Evolutionary conservation across 169 alveolate species (phyloP).

Genomic region (Plasmodium ovale): DNA sequence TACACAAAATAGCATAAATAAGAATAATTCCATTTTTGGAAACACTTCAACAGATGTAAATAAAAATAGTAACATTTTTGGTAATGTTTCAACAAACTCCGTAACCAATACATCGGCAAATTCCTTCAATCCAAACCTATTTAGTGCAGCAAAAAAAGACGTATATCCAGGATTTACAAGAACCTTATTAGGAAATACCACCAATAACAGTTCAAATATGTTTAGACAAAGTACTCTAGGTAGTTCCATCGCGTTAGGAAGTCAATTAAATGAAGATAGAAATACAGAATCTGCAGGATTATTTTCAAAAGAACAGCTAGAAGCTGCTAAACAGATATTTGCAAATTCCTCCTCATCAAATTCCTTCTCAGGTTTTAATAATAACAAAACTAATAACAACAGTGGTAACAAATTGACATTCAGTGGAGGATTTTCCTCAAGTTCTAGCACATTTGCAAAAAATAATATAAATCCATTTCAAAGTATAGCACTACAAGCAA

Average conservation of each 20-base stretch:
- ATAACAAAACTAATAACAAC: conserved; percentile 8
- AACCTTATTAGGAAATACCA: conserved; percentile 34
- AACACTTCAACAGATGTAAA: conserved; percentile 27
- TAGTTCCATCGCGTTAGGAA: conserved; percentile 74
- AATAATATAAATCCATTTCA: conserved; percentile 72
- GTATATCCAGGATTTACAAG: conserved; percentile 69
- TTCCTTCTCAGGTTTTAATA: conserved; percentile 9
- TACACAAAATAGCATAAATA: conserved; percentile 19
- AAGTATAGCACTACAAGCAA: conserved; percentile 66
- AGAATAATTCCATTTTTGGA: conserved; percentile 42
- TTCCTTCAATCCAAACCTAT: conserved; percentile 58
- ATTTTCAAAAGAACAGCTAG: conserved; percentile 73
- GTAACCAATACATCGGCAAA: conserved; percentile 20
- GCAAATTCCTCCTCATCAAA: conserved; percentile 67
- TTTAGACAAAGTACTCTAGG: conserved; percentile 72
- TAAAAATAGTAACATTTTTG: conserved; percentile 52
- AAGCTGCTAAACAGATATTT: conserved; percentile 73
- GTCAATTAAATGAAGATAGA: conserved; percentile 68
- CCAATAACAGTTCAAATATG: conserved; percentile 47
- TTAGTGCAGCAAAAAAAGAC: conserved; percentile 74
- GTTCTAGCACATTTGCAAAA: conserved; percentile 67
- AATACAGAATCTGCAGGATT: conserved; percentile 53
- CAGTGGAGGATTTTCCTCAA: conserved; percentile 62
- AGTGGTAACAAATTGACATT: conserved; percentile 61
- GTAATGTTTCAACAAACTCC: conserved; percentile 13